Evolutionary conservation across 1,139 yeast species (phyloP).

Genomic region (Saccharomyces hybrid): DNA sequence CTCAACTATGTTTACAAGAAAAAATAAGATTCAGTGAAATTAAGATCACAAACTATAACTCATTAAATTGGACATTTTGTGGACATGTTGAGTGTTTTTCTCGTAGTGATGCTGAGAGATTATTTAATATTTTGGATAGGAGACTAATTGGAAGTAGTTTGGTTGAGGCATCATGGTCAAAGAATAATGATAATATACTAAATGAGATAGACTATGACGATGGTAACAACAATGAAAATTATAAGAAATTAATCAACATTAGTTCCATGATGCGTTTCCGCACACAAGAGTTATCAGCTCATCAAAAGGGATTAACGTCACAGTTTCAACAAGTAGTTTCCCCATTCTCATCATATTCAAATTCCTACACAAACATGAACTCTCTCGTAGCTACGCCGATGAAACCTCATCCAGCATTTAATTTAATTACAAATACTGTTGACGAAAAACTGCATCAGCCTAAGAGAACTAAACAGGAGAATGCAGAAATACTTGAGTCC

Average conservation of each 20-base stretch:
- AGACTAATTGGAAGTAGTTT: slow-evolving; percentile 21
- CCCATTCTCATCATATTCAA: background rate
- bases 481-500: slow-evolving; percentile 4
- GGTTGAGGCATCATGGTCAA: slow-evolving; percentile 19
- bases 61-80: slow-evolving; percentile 16
- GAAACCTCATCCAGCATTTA: slow-evolving; percentile 5
- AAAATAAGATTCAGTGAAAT: slow-evolving; percentile 12
- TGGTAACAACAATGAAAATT: background rate
- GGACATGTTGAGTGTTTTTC: slow-evolving; percentile 19
- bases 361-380: background rate
- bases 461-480: background rate
- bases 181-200: slow-evolving; percentile 1
- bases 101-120: slow-evolving; percentile 16
- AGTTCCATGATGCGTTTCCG: background rate
- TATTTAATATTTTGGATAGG: slow-evolving; percentile 17
- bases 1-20: slow-evolving; percentile 17
- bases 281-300: background rate
- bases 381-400: slow-evolving; percentile 1
- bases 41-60: slow-evolving; percentile 13
- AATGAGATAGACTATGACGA: background rate
- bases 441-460: background rate
- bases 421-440: background rate
- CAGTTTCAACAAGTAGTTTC: background rate
- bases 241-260: background rate
- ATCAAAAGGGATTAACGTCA: background rate